phyloP scores from a whole-genome alignment of 805 yeast species.

The Jamesozyma spencerorum region DNA sequence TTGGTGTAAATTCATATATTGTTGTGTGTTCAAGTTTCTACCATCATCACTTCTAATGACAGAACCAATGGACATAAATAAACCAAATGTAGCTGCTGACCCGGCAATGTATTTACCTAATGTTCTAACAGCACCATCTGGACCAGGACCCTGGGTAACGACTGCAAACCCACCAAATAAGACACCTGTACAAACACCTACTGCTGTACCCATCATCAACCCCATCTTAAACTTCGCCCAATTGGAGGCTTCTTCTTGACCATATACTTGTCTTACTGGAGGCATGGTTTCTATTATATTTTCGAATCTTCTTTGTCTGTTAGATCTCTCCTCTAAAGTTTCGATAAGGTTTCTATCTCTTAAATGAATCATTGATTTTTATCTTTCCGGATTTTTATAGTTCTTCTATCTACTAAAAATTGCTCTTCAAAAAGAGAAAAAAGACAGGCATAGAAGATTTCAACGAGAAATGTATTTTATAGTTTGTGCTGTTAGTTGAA shows the following conservation, averaged over 20 bases:
- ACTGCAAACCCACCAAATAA: constrained; percentile 91
- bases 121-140: constrained; percentile 93
- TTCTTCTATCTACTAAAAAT: no score
- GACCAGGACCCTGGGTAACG: constrained; percentile 92
- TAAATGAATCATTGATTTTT: no score
- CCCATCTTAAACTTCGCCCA: constrained; percentile 99
- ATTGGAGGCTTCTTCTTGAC: constrained; percentile 63
- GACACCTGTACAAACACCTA: constrained; percentile 89
- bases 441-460: no score
- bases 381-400: no score
- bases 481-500: no score
- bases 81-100: constrained; percentile 92
- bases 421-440: no score
- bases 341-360: no score
- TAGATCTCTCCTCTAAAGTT: no score
- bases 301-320: no score
- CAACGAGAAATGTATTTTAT: no score
- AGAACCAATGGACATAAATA: constrained; percentile 93
- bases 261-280: constrained; percentile 63
- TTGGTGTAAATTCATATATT: constrained; percentile 19
- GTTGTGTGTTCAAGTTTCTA: constrained; percentile 11
- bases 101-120: constrained; percentile 94
- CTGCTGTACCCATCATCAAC: constrained; percentile 78
- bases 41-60: constrained; percentile 69
- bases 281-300: constrained; percentile 39